These are phyloP conservation scores for Coemansia sp. DNA, from an alignment of 192 early-diverging fungal genomes.

Conservation along the genomic window DNA sequence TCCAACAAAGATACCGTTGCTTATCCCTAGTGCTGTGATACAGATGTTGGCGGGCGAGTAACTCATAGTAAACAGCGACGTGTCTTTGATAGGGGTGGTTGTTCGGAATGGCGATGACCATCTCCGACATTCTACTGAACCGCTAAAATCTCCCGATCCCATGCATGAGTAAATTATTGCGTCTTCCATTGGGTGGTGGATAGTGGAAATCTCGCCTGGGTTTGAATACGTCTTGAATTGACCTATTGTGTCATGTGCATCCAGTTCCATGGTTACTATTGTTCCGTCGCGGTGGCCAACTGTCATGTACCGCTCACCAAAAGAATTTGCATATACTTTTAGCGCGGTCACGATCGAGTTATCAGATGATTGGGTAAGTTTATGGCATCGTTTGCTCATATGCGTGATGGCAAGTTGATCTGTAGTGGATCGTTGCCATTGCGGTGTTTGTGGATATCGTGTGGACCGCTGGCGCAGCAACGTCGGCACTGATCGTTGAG, in stretches of 20 bases:
- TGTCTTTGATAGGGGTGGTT: neutral
- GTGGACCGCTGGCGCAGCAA: slow-evolving; percentile 21
- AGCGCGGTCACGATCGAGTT: slow-evolving; percentile 17
- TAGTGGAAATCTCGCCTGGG: slow-evolving; percentile 18
- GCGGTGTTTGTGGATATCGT: neutral
- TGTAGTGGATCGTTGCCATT: neutral
- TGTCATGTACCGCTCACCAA: slow-evolving; percentile 2
- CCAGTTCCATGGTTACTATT: neutral
- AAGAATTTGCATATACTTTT: neutral
- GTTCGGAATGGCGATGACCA: no score
- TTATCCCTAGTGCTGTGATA: neutral
- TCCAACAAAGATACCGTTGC: neutral
- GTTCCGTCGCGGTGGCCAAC: slow-evolving; percentile 4
- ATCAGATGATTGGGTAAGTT: neutral
- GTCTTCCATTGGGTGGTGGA: neutral
- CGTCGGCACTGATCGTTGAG: slow-evolving; percentile 7
- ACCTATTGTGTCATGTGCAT: neutral
- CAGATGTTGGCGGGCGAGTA: neutral
- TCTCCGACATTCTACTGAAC: no score
- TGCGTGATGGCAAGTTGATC: slow-evolving; percentile 11
- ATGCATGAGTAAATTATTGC: slow-evolving; percentile 9
- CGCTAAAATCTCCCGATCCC: slow-evolving; percentile 1
- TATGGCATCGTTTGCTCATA: slow-evolving; percentile 5
- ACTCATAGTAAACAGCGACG: neutral
- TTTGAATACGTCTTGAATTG: neutral